Percentiles rank a stretch among this genome's conserved stretches.
These are phyloP conservation scores for Tulasnella calospora DNA, from an alignment of 768 basidiomycete genomes.

Conservation along the genomic window DNA sequence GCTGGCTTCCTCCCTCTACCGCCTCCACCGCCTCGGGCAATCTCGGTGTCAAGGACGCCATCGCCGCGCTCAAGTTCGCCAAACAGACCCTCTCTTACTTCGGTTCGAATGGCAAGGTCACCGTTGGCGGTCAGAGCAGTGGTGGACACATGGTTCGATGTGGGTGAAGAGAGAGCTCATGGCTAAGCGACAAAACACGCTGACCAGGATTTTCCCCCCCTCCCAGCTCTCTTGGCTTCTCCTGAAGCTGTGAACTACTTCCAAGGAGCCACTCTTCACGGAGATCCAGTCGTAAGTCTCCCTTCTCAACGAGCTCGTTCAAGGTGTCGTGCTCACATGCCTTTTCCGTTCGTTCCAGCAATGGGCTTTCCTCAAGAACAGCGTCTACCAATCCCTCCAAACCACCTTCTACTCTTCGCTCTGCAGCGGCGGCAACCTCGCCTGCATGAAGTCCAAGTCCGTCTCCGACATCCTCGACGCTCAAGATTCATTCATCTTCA, in stretches of 20 bases:
- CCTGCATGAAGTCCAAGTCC: slow-evolving; percentile 52
- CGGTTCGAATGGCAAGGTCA: slow-evolving; percentile 66
- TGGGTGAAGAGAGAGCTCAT: slow-evolving; percentile 26
- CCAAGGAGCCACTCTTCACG: slow-evolving; percentile 73
- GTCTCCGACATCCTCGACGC: slow-evolving; percentile 50
- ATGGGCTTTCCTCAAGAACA: slow-evolving; percentile 60
- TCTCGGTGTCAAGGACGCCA: slow-evolving; percentile 62
- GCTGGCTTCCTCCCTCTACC: slow-evolving; percentile 57
- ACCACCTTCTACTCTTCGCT: slow-evolving; percentile 48
- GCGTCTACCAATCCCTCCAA: slow-evolving; percentile 53
- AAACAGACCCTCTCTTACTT: slow-evolving; percentile 53
- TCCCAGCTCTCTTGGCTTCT: slow-evolving; percentile 56
- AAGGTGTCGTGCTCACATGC: background rate
- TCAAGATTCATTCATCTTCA: slow-evolving; percentile 45
- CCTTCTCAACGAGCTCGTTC: no score
- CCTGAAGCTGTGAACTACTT: slow-evolving; percentile 71
- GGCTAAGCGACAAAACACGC: background rate
- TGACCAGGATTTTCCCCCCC: background rate
- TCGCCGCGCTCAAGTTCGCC: slow-evolving; percentile 62
- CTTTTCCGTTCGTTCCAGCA: slow-evolving; percentile 42
- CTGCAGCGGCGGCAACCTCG: slow-evolving; percentile 38
- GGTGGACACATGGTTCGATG: slow-evolving; percentile 70
- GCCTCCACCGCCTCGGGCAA: slow-evolving; percentile 54
- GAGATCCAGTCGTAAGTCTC: slow-evolving; percentile 71
- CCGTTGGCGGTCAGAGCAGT: slow-evolving; percentile 76